Evolutionary conservation across 441 rosid species (phyloP).

Genomic region (Populus hybrid): DNA sequence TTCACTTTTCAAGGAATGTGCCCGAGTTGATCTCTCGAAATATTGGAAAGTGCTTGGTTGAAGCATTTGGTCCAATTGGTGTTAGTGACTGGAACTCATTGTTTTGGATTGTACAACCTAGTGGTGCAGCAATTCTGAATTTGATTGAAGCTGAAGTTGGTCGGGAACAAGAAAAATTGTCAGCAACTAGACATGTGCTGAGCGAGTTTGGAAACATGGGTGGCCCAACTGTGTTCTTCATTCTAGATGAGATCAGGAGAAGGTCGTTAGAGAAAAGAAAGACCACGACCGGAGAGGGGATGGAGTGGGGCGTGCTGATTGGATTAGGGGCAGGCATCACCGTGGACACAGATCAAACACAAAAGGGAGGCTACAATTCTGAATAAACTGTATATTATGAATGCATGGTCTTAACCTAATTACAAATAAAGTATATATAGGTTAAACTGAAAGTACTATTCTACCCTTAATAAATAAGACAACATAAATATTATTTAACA

Average conservation of each 20-base stretch:
- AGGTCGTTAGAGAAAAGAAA: neutral
- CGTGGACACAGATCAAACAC: conserved; percentile 3
- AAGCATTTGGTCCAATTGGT: conserved; percentile 7
- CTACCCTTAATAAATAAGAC: no score
- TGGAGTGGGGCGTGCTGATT: conserved; percentile 19
- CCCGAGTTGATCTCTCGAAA: conserved; percentile 1
- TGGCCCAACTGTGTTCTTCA: conserved; percentile 14
- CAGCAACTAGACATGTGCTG: neutral
- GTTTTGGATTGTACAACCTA: neutral
- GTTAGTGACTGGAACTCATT: conserved; percentile 17
- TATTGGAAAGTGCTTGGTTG: conserved; percentile 1
- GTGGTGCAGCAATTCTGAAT: no score
- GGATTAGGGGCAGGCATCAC: conserved; percentile 23
- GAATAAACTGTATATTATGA: no score
- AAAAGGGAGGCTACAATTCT: no score
- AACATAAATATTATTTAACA: no score
- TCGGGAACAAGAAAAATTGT: no score
- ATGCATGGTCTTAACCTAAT: no score
- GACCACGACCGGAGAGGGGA: conserved; percentile 18
- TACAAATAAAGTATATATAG: no score
- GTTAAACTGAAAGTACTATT: no score
- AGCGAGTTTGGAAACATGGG: conserved; percentile 20
- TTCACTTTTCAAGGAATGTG: neutral
- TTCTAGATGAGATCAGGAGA: conserved; percentile 20
- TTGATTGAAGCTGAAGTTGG: no score